Base-by-base conservation (phyloP, 768 basidiomycete species). In the Tubosaeta sp. region DNA sequence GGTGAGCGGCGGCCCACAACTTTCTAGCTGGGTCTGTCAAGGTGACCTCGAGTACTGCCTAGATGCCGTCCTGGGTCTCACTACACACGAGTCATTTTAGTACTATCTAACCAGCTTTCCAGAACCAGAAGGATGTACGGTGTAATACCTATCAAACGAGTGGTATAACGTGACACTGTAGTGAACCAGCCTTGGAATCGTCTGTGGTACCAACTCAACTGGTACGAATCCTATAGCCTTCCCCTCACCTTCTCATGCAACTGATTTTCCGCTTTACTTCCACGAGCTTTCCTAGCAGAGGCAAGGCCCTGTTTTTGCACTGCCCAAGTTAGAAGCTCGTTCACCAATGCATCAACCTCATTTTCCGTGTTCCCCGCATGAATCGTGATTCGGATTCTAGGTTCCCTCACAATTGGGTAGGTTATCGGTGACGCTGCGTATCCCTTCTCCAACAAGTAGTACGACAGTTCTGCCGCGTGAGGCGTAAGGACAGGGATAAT, bases 401-500 rank as follows among this genome's bases (percentile, higher is more conserved):
- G 52, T 29, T 25, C 41, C 9, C 32, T 62, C 25, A 59, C 60
- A 6, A 52, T 24, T 5, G 60, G 57, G 31, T 46, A 44, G 1
- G 60, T 62, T 3, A 59, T 16, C 1, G 52, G 27, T 1, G 51
- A 30, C 16, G 52, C 52, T 0, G 40, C 61, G 4, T 62, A 46
- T 25, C 60, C 60, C 18, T 8, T 63, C 16, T 48, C n/a, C 8
- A 50, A 29, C 8, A 62, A 19, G 22, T 59, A 52, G 14, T 54
- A 41, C 6, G 57, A 46, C 21, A 63, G 46, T 7, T 22, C 49
- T 4, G 16, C 14, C 3, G 52, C 54, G 7, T 6, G 34, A 3
- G 57, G 54, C 6, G 57, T 57, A 21, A 59, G 60, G 12, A 63
- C 48, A 3, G 60, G 60, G 5, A 62, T 54, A 54, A 62, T 25